Conservation (phyloP, 2,329 filamentous ascomycete genomes). For the Colletotrichum falcatum region DNA sequence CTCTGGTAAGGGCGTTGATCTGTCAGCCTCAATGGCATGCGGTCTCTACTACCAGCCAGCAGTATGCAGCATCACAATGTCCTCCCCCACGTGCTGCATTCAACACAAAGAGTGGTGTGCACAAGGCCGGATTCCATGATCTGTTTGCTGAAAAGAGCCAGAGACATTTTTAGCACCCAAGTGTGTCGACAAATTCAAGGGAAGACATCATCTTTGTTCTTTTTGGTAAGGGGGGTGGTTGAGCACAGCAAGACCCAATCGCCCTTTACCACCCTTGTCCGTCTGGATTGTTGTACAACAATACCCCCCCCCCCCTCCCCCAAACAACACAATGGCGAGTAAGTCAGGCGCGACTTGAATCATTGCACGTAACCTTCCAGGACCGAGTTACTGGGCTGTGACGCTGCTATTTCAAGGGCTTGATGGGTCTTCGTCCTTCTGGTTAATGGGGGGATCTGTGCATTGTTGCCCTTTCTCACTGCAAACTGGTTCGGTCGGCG, state of each 20-base stretch:
- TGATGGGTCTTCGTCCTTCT: background rate
- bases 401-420: background rate
- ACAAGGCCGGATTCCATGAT: background rate
- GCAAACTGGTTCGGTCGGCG: background rate
- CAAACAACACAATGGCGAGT: background rate
- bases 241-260: background rate
- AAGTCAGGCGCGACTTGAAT: no score
- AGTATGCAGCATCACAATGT: background rate
- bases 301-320: no score
- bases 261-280: background rate
- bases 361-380: background rate
- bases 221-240: background rate
- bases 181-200: background rate
- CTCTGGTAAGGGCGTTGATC: background rate
- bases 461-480: background rate
- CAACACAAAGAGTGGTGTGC: conserved; percentile 16
- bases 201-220: conserved; percentile 19
- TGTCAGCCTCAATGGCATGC: background rate
- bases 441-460: background rate
- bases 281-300: background rate
- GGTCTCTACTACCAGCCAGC: background rate
- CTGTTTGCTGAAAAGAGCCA: background rate
- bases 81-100: background rate
- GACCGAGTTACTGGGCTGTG: no score
- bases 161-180: conserved; percentile 6